Percentiles rank a stretch among this genome's conserved stretches.
Conservation (phyloP, 805 yeast species). For the Yamadazyma phyllophila region DNA sequence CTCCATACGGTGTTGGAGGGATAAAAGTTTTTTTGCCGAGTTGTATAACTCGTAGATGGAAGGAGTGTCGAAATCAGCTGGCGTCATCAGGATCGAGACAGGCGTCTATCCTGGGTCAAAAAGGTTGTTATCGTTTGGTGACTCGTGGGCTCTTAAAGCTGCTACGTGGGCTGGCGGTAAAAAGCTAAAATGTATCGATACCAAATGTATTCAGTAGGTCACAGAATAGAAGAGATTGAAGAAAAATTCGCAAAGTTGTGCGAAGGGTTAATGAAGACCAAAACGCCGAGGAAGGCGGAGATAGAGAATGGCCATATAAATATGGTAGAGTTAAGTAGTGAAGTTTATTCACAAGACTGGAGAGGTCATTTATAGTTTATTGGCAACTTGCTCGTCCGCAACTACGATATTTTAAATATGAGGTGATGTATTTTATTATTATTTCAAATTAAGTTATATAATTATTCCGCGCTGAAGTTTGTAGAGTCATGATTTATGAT, state of each 20-base stretch:
- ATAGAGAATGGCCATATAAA: neutral
- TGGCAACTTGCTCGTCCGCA: too few species aligned
- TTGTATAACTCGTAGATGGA: conserved; percentile 40
- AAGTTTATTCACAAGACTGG: too few species aligned
- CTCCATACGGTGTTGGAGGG: conserved; percentile 39
- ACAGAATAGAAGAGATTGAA: neutral
- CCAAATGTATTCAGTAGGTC: neutral
- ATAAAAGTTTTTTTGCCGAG: conserved; percentile 39
- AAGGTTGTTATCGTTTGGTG: neutral
- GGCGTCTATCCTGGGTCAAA: neutral
- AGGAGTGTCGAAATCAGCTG: conserved; percentile 22
- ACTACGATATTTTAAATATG: too few species aligned
- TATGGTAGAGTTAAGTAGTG: too few species aligned
- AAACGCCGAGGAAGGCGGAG: neutral
- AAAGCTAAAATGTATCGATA: neutral
- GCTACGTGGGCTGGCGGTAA: neutral
- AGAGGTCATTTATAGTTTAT: too few species aligned
- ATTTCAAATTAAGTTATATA: too few species aligned
- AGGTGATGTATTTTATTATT: too few species aligned
- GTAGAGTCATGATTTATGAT: too few species aligned
- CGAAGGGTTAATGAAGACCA: neutral
- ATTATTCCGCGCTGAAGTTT: too few species aligned
- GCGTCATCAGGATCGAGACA: conserved; percentile 3
- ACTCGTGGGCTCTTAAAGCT: neutral
- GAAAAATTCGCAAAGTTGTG: neutral